A percentile compares a stretch with the other conserved stretches of the same genome.
These are phyloP conservation scores for Saccharomycopsis malanga DNA, from an alignment of 805 yeast species.

Conservation along the genomic window DNA sequence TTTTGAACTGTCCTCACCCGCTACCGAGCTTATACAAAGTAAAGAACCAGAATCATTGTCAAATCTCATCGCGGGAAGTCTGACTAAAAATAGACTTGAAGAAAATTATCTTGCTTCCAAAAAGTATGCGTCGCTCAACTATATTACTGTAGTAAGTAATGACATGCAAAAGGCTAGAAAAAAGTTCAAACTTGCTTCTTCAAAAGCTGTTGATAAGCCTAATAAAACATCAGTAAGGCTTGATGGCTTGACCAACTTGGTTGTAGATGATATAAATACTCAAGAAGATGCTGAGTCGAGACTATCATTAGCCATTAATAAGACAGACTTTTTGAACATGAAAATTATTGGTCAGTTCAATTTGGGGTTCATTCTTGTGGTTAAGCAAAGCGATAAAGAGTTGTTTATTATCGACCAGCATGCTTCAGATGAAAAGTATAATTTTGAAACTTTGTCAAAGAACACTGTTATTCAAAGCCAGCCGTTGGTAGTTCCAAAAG, in stretches of 20 bases:
- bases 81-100: slow-evolving; percentile 12
- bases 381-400: slow-evolving; percentile 42
- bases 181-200: not conserved
- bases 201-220: too few species aligned
- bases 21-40: too few species aligned
- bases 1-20: too few species aligned
- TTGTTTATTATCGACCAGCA: slow-evolving; percentile 92
- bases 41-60: too few species aligned
- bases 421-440: slow-evolving; percentile 93
- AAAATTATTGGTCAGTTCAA: slow-evolving; percentile 87
- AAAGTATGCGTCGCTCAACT: not conserved
- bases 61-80: too few species aligned
- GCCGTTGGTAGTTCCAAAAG: slow-evolving; percentile 53
- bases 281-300: slow-evolving; percentile 46
- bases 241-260: not conserved
- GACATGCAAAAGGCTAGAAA: not conserved
- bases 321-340: slow-evolving; percentile 71
- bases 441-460: slow-evolving; percentile 65
- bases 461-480: slow-evolving; percentile 59
- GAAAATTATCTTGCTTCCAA: not conserved
- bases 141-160: not conserved
- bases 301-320: slow-evolving; percentile 55
- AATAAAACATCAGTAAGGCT: too few species aligned
- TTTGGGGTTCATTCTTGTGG: slow-evolving; percentile 84
- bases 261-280: slow-evolving; percentile 38